Conservation (phyloP, 805 yeast genomes). For the Danielia oregonensis region DNA sequence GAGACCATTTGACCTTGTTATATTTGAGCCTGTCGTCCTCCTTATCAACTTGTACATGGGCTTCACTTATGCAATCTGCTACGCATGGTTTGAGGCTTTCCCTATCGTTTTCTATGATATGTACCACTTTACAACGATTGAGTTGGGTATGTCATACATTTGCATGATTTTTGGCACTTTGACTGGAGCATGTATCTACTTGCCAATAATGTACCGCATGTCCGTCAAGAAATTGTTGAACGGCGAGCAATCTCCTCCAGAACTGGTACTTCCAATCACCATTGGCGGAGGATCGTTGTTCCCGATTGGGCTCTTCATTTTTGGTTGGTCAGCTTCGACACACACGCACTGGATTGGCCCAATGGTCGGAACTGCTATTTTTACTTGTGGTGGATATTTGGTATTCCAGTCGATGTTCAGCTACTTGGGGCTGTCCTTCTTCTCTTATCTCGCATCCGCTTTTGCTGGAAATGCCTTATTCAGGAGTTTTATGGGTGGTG, state of each 20-base stretch:
- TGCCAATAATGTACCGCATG: constrained; percentile 20
- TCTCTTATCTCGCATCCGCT: constrained; percentile 51
- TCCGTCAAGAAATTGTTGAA: constrained; percentile 20
- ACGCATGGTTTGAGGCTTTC: constrained; percentile 58
- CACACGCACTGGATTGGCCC: constrained; percentile 20
- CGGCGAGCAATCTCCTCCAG: constrained; percentile 33
- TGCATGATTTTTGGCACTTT: constrained; percentile 45
- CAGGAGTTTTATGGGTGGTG: constrained; percentile 51
- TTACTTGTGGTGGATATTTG: constrained; percentile 28
- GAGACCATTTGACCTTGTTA: constrained; percentile 48
- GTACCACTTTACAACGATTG: constrained; percentile 46
- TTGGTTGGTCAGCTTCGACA: constrained; percentile 18
- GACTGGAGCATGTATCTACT: constrained; percentile 32
- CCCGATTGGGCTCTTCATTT: constrained; percentile 21
- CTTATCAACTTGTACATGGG: constrained; percentile 51
- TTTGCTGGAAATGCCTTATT: constrained; percentile 55
- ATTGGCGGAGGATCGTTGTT: constrained; percentile 20
- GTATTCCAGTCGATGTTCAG: constrained; percentile 51
- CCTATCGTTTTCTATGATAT: constrained; percentile 50
- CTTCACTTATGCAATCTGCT: constrained; percentile 48
- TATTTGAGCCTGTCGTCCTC: constrained; percentile 53
- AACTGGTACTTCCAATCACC: constrained; percentile 32
- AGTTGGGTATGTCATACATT: constrained; percentile 45
- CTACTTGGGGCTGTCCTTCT: constrained; percentile 48
- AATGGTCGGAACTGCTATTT: constrained; percentile 19